Evolutionary conservation across 1,284 basidiomycete genomes (phyloP).

Genomic region (Malassezia caprae): DNA sequence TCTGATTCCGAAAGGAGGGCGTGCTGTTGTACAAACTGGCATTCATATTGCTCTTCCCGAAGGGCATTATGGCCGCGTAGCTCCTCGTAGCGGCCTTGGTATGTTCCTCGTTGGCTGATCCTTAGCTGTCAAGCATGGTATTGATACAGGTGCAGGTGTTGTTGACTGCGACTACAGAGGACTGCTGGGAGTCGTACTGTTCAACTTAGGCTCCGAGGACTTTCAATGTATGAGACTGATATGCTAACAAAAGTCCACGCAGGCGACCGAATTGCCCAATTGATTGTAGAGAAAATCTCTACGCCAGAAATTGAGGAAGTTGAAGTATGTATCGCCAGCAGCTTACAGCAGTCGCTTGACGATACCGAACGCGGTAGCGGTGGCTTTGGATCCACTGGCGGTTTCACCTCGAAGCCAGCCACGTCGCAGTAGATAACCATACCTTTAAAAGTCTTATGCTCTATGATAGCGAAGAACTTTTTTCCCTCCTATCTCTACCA

Average conservation of each 20-base stretch:
- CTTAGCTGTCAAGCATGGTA: constrained; percentile 89
- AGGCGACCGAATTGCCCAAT: constrained; percentile 86
- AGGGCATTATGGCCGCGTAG: constrained; percentile 90
- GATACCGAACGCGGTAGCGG: constrained; percentile 72
- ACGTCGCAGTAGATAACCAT: neutral
- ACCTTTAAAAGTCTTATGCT: neutral
- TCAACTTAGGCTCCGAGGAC: constrained; percentile 73
- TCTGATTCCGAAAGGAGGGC: constrained; percentile 53
- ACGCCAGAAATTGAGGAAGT: constrained; percentile 79
- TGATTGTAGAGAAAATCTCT: constrained; percentile 81
- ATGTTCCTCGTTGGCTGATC: constrained; percentile 25
- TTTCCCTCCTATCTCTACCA: neutral
- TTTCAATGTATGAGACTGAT: constrained; percentile 54
- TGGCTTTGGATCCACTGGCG: constrained; percentile 91
- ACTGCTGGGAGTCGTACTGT: constrained; percentile 79
- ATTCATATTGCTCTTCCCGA: constrained; percentile 81
- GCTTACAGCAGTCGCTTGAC: constrained; percentile 60
- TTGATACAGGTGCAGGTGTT: constrained; percentile 91
- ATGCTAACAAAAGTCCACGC: constrained; percentile 58
- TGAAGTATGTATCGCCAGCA: constrained; percentile 52
- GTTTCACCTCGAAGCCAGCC: constrained; percentile 21
- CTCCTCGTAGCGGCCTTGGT: constrained; percentile 88
- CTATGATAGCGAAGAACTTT: neutral
- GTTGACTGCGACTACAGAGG: constrained; percentile 94
- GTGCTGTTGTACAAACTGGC: constrained; percentile 79